Percentiles rank a stretch among this genome's conserved stretches.
Conservation (phyloP, 2,329 filamentous ascomycete genomes). For the Colletotrichum brevisporum region DNA sequence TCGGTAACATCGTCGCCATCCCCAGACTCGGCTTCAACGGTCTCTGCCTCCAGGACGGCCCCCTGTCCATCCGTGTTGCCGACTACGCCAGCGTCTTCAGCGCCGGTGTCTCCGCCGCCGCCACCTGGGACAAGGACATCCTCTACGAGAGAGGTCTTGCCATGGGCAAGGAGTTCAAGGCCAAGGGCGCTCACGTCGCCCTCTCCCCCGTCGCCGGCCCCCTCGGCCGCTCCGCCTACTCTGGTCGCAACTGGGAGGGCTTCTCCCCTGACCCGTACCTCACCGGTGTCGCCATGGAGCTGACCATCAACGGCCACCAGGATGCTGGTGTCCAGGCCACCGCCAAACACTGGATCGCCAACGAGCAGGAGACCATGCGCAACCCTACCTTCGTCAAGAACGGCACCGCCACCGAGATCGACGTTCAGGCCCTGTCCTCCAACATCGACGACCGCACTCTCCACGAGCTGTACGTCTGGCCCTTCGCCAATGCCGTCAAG, state of each 20-base stretch:
- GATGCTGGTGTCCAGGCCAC: conserved; percentile 55
- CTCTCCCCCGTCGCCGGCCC: conserved; percentile 65
- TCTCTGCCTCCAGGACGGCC: conserved; percentile 58
- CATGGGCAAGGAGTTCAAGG: conserved; percentile 73
- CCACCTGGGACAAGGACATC: conserved; percentile 79
- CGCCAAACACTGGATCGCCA: conserved; percentile 56
- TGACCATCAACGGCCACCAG: conserved; percentile 52
- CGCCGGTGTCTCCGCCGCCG: conserved; percentile 74
- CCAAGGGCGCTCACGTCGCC: conserved; percentile 80
- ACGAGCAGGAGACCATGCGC: conserved; percentile 53
- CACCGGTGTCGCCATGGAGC: conserved; percentile 66
- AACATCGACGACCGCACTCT: conserved; percentile 73
- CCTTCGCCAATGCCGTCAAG: conserved; percentile 51
- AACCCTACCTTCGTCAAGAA: conserved; percentile 47
- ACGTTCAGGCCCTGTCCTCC: conserved; percentile 49
- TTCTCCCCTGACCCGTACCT: conserved; percentile 77
- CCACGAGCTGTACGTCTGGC: conserved; percentile 64
- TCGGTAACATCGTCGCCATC: conserved; percentile 55
- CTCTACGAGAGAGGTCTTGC: conserved; percentile 61
- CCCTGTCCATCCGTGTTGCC: conserved; percentile 51
- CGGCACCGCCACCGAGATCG: conserved; percentile 45
- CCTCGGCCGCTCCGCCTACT: conserved; percentile 58
- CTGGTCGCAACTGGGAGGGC: conserved; percentile 77
- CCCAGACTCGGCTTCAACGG: conserved; percentile 58
- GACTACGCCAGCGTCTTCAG: conserved; percentile 62